Percentiles rank a stretch among this genome's conserved stretches.
These are phyloP conservation scores for Wickerhamomyces silvicola DNA, from an alignment of 805 yeast species.

Conservation along the genomic window DNA sequence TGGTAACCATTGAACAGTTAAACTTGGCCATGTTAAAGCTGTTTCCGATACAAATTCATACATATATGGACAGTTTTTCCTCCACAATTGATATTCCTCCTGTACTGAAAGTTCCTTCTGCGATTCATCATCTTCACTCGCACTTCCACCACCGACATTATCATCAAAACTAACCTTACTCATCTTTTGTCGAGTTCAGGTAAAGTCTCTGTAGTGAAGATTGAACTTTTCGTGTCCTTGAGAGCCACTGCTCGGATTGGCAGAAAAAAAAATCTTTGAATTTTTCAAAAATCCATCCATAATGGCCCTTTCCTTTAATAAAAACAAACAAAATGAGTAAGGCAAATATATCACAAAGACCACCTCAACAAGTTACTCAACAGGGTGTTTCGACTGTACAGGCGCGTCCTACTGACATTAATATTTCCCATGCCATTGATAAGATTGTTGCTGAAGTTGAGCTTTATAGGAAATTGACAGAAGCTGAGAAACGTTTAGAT, in stretches of 20 bases:
- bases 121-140: constrained; percentile 14
- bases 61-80: constrained; percentile 75
- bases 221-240: too few relatives aligned
- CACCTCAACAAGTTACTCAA: constrained; percentile 17
- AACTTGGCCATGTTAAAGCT: constrained; percentile 75
- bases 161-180: constrained; percentile 1
- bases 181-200: neutral
- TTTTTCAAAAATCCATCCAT: too few relatives aligned
- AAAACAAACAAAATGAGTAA: neutral
- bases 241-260: too few relatives aligned
- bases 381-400: constrained; percentile 16
- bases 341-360: constrained; percentile 22
- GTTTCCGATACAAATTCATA: constrained; percentile 79
- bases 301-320: too few relatives aligned
- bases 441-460: constrained; percentile 61
- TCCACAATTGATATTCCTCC: constrained; percentile 72
- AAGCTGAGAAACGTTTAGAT: constrained; percentile 80
- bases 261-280: too few relatives aligned
- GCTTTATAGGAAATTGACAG: constrained; percentile 61
- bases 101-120: constrained; percentile 28
- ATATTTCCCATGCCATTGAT: constrained; percentile 40
- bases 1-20: constrained; percentile 76
- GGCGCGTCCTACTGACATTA: constrained; percentile 45
- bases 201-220: too few relatives aligned
- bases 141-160: neutral